phyloP scores from a whole-genome alignment of 192 early-diverging fungal species.

The Jimgerdemannia lactiflua region DNA sequence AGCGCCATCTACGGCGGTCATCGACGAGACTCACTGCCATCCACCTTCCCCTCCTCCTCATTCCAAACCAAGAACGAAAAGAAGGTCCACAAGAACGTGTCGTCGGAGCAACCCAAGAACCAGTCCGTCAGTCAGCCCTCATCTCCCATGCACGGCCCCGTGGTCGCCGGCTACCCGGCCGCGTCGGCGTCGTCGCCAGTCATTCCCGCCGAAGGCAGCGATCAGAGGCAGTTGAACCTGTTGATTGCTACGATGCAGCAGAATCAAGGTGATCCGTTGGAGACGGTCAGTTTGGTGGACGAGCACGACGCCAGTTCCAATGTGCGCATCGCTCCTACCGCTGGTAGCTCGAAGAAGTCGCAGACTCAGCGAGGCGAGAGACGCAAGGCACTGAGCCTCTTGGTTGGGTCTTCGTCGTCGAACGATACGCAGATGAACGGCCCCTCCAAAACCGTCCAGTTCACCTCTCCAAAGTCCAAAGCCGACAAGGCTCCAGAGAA shows the following conservation, averaged over 20 bases:
- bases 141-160: not conserved
- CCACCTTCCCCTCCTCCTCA: not conserved
- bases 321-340: not conserved
- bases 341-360: not conserved
- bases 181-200: not conserved
- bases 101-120: not conserved
- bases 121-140: not conserved
- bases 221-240: not conserved
- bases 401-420: constrained; percentile 19
- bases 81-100: not conserved
- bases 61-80: not conserved
- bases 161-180: not conserved
- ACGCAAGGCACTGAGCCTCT: constrained; percentile 25
- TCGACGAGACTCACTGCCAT: not conserved
- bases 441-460: not conserved
- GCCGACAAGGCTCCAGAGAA: not conserved
- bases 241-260: not conserved
- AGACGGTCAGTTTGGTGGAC: not conserved
- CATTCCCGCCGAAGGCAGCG: not conserved
- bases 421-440: not conserved
- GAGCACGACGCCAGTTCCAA: not conserved
- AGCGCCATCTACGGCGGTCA: not conserved
- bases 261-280: not conserved
- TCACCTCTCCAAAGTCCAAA: not conserved
- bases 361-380: constrained; percentile 18